These are phyloP conservation scores for Fragaria ananassa DNA, from an alignment of 306 rosid species.

Conservation along the genomic window DNA sequence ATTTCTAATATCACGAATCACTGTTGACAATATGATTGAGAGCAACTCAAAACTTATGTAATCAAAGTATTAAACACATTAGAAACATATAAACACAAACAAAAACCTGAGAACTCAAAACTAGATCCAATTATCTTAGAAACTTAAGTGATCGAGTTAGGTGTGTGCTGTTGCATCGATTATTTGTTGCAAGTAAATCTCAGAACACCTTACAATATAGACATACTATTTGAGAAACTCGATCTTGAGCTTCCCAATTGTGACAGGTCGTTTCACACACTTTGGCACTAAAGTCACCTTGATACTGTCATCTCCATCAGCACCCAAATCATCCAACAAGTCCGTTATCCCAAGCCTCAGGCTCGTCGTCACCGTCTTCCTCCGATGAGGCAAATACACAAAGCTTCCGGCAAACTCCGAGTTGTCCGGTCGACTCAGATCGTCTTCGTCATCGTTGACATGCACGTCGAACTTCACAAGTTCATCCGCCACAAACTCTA, in stretches of 20 bases:
- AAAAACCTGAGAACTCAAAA: not conserved
- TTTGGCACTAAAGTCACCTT: constrained; percentile 15
- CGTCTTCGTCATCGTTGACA: constrained; percentile 23
- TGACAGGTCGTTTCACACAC: not conserved
- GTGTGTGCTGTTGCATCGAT: not conserved
- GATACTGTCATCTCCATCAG: constrained; percentile 6
- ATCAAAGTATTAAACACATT: not conserved
- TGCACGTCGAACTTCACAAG: constrained; percentile 26
- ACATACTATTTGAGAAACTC: constrained; percentile 12
- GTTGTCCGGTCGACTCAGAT: constrained; percentile 13
- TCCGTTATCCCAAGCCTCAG: constrained; percentile 21
- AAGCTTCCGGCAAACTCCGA: constrained; percentile 28
- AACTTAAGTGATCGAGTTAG: not conserved
- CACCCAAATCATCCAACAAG: constrained; percentile 19
- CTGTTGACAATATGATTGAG: not conserved
- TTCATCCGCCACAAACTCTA: constrained; percentile 9
- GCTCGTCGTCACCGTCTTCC: not conserved
- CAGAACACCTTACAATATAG: not conserved
- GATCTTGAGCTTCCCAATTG: constrained; percentile 35
- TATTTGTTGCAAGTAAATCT: not conserved
- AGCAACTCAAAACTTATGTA: not conserved
- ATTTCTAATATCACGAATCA: no score
- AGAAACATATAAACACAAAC: not conserved
- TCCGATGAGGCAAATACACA: constrained; percentile 13
- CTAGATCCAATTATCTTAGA: not conserved